Evolutionary conservation across 2,329 filamentous ascomycete genomes (phyloP), one percentile per base, ranked within the genome.

Genomic region (Nemania serpens): DNA sequence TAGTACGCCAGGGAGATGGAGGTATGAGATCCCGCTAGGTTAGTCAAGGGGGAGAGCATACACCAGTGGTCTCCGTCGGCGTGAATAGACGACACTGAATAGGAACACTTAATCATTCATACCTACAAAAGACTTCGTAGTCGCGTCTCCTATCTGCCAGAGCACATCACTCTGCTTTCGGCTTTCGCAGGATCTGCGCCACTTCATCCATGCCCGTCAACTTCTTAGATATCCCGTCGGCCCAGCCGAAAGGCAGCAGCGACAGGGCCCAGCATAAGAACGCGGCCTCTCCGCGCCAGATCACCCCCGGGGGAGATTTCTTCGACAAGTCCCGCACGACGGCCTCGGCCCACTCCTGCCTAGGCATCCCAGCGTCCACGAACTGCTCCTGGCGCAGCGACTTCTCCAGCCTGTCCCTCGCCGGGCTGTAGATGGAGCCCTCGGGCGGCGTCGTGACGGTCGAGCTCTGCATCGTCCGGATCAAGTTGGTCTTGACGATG

Each of bases 381-480:
- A 34, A 53, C 50, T 53, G 39, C 50, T 53, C 50, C 39, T 53
- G 50, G n/a, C 50, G 50, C 5, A 53, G 50, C n/a, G 39, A 18
- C 22, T 34, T 7, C 50, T 53, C 50, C 0, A 53, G 3, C 39
- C 37, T 53, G 15, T 53, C 50, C 22, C 25, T 18, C 39, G 50
- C 47, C 25, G 55, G 41, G 13, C 67, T 65, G 59, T 70, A 69
- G 2, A 69, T 54, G 2, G 59, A 69, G 25, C 50, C 12, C 17
- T 50, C 36, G 2, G 63, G 65, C 15, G 70, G 62, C 42, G 62
- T 58, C 22, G 67, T 63, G 18, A 67, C 55, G 10, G 52, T 65
- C 33, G 68, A 70, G 3, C 65, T 66, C 51, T 67, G 66, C 2
- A 66, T 66, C 22, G 58, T 65, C 39, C 9, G 33, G 39, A 53